A percentile compares a stretch with the other conserved stretches of the same genome.
Conservation (phyloP, 208 protist species). For the Acanthamoeba triangularis region DNA sequence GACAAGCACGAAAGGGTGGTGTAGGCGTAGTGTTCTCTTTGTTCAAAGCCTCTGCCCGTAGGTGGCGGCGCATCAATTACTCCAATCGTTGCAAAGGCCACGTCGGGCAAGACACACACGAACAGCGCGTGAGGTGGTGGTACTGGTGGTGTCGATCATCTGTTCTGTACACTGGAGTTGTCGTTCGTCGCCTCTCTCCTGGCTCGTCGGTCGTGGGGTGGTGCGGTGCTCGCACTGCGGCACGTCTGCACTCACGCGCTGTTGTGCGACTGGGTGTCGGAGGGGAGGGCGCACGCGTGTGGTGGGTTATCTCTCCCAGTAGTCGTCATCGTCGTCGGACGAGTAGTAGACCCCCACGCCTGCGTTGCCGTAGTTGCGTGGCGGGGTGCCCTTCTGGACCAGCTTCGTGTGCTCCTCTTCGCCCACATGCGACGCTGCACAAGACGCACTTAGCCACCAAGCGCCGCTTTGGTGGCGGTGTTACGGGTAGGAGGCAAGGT, state of each 20-base stretch:
- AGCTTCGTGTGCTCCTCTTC: slow-evolving; percentile 54
- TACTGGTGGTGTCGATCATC: not conserved
- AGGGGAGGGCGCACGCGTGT: not conserved
- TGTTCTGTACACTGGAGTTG: too few relatives aligned
- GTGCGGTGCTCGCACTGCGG: too few relatives aligned
- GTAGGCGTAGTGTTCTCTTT: too few relatives aligned
- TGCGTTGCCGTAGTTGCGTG: slow-evolving; percentile 5
- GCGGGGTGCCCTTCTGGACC: slow-evolving; percentile 33
- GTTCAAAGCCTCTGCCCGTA: too few relatives aligned
- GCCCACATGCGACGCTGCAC: not conserved
- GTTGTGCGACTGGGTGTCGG: not conserved
- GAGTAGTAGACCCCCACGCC: slow-evolving; percentile 51
- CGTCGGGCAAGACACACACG: too few relatives aligned
- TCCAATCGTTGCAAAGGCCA: not conserved
- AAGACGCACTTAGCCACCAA: not conserved
- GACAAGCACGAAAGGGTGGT: too few relatives aligned
- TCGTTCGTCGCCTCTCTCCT: too few relatives aligned
- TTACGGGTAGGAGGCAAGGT: not conserved
- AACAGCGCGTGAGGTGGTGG: not conserved
- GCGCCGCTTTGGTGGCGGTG: not conserved
- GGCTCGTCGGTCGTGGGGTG: too few relatives aligned
- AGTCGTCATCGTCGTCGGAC: slow-evolving; percentile 52
- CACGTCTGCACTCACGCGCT: too few relatives aligned
- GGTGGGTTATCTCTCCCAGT: slow-evolving; percentile 17
- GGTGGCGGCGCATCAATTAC: not conserved